A percentile compares a stretch with the other conserved stretches of the same genome.
These are phyloP conservation scores for Naganishia sp. DNA, from an alignment of 1,284 basidiomycete species.

Conservation along the genomic window DNA sequence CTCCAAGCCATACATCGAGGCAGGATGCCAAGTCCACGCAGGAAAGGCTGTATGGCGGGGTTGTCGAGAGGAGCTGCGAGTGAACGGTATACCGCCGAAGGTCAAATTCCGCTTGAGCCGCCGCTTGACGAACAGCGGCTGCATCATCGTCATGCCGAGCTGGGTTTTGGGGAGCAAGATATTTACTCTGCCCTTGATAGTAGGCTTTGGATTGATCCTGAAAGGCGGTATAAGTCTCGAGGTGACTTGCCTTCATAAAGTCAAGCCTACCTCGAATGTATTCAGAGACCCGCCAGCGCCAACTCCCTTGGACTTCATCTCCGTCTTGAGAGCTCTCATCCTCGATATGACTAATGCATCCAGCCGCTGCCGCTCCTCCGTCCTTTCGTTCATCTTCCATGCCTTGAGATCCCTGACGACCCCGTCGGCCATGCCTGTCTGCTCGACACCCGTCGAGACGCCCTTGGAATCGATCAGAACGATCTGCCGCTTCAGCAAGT, in stretches of 20 bases:
- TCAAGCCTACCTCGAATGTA: conserved; percentile 45
- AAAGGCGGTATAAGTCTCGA: neutral
- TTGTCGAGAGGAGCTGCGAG: conserved; percentile 49
- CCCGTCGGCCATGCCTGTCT: neutral
- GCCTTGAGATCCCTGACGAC: conserved; percentile 22
- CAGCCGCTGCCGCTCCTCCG: conserved; percentile 44
- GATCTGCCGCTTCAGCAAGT: conserved; percentile 47
- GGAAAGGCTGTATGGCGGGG: conserved; percentile 49
- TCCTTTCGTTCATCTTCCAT: conserved; percentile 40
- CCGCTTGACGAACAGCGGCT: conserved; percentile 3
- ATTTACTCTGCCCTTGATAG: conserved; percentile 47
- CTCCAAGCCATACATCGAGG: conserved; percentile 49
- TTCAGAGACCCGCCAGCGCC: conserved; percentile 45
- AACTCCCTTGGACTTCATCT: conserved; percentile 49
- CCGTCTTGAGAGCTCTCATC: conserved; percentile 44
- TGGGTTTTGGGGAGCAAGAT: conserved; percentile 40
- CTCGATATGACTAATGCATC: conserved; percentile 45
- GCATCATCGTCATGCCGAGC: neutral
- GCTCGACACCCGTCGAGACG: conserved; percentile 26
- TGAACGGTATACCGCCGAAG: conserved; percentile 49
- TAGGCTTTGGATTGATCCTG: conserved; percentile 49
- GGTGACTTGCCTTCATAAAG: conserved; percentile 19
- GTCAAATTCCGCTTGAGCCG: conserved; percentile 45
- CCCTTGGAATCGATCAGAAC: conserved; percentile 44
- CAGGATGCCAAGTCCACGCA: conserved; percentile 50